Base-by-base conservation (phyloP, 177 flowering plant genomes). In the Vitis hybrid region DNA sequence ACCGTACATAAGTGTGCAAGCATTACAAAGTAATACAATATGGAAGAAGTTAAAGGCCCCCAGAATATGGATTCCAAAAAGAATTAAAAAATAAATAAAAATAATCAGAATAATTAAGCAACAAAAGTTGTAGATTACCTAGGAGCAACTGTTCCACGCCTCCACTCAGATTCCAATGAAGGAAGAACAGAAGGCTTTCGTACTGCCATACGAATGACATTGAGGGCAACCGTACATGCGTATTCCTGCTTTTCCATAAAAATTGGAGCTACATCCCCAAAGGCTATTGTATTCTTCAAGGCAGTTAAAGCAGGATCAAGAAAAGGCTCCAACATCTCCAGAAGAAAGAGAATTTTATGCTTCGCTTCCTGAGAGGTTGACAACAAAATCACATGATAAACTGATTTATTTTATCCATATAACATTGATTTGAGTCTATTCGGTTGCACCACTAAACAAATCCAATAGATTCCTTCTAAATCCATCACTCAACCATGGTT, bases 271-370 rank as follows among this genome's bases (percentile, higher is more conserved):
- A 86, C 82, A 76, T 87, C 91, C 60, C 90, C 91, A 80, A 90
- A 89, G 46, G 90, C 83, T 79, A 86, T 88, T 70, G 81, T 75
- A 72, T 77, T 85, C 74, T 77, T 85, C 55, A 77, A 65, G 58
- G 84, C 71, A 67, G 74, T 71, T 40, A 91, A 79, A 67, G 89
- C 90, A 77, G 94, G 97, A 79, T 90, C 91, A 66, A 93, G 91
- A 76, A 85, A 93, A 52, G 90, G 90, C 72, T 90, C 98, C 9
- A 93, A 81, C 95, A 93, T 86, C 85, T 93, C 97, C 74, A 93
- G 69, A 65, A 93, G 91, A 83, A 93, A 93, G 60, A 93, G 89
- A 75, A 91, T 71, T 67, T 71, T 86, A 74, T 88, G 90, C 81
- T 89, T 93, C 18, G 80, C 91, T 72, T 89, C 93, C 97, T 92